Evolutionary conservation across 805 yeast genomes (phyloP).

Genomic region (Yarrowia deformans): DNA sequence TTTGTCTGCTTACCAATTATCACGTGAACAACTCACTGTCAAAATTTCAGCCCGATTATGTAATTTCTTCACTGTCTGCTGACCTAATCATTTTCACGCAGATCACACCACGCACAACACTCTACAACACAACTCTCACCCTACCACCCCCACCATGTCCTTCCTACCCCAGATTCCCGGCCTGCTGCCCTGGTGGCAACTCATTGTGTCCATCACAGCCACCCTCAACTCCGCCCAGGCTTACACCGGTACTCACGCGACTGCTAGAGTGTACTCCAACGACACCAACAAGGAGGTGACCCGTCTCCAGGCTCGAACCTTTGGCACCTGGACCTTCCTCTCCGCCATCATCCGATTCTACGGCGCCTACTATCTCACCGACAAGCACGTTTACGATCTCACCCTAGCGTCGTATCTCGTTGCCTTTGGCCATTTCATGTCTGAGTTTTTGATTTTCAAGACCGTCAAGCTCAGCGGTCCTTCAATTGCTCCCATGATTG

Average conservation of each 20-base stretch:
- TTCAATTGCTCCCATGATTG: conserved; percentile 85
- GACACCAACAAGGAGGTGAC: conserved; percentile 63
- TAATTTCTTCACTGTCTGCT: no score
- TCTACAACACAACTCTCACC: not conserved
- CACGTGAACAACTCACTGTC: no score
- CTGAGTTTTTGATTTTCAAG: conserved; percentile 80
- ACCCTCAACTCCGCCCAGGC: conserved; percentile 89
- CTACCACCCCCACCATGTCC: not conserved
- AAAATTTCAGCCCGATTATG: no score
- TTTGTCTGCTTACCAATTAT: no score
- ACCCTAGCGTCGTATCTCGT: conserved; percentile 80
- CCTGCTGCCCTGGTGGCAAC: conserved; percentile 75
- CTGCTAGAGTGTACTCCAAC: conserved; percentile 83
- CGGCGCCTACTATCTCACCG: conserved; percentile 79
- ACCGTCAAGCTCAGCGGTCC: conserved; percentile 90
- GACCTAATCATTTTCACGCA: no score
- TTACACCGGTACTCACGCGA: conserved; percentile 72
- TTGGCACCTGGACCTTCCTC: conserved; percentile 96
- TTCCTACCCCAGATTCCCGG: conserved; percentile 52
- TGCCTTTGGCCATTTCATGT: conserved; percentile 82
- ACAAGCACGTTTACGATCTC: conserved; percentile 75
- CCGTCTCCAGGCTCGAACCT: conserved; percentile 86
- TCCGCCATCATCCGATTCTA: conserved; percentile 84
- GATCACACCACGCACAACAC: no score
- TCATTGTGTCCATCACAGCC: conserved; percentile 80